Evolutionary conservation across 345 rosid genomes (phyloP).

Genomic region (Salix viminalis): DNA sequence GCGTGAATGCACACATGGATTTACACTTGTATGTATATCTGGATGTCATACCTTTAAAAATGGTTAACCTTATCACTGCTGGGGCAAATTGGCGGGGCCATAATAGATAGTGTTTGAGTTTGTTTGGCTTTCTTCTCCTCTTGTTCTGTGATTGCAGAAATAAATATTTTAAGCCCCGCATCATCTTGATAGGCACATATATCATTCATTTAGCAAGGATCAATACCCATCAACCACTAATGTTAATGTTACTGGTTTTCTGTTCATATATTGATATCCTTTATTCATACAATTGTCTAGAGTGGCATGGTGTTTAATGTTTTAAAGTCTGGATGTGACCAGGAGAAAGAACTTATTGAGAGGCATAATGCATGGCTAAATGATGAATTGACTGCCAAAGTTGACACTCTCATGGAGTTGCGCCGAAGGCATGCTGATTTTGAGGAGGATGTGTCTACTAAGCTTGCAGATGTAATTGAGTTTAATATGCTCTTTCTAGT

Average conservation of each 20-base stretch:
- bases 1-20: not conserved
- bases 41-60: too few species aligned
- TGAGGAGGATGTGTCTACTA: conserved; percentile 75
- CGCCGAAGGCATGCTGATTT: conserved; percentile 63
- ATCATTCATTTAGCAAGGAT: not conserved
- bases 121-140: too few species aligned
- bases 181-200: too few species aligned
- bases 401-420: conserved; percentile 50
- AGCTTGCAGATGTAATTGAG: conserved; percentile 61
- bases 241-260: not conserved
- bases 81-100: too few species aligned
- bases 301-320: not conserved
- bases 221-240: not conserved
- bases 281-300: not conserved
- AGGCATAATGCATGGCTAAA: conserved; percentile 90
- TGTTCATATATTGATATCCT: not conserved
- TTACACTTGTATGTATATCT: not conserved
- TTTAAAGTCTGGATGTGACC: conserved; percentile 21
- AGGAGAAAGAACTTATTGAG: conserved; percentile 92
- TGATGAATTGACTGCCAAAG: conserved; percentile 76
- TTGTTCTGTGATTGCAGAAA: too few species aligned
- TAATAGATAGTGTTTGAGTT: too few species aligned
- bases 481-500: not conserved
- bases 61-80: too few species aligned
- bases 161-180: too few species aligned